Base-by-base conservation (phyloP, 169 alveolate genomes). In the Plasmodium vivax region DNA sequence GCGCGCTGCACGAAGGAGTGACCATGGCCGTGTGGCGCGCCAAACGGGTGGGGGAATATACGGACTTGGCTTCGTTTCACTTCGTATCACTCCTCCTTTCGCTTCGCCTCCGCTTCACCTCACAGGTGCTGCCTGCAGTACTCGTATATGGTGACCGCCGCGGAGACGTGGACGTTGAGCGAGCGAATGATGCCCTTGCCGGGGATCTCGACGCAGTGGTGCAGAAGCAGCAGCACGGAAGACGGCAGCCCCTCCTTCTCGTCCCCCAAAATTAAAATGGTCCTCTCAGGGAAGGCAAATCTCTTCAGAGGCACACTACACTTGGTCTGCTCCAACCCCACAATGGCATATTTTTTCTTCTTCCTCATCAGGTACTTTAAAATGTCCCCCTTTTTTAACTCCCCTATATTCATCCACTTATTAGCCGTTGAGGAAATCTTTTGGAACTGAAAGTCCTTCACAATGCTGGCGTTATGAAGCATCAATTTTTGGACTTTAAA, bases 171-270 rank as follows among this genome's bases (percentile, higher is more conserved):
- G 41, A 98, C 99, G 91, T 98, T 98, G n/a, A 98, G 96, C n/a
- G 98, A 97, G 62, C 99, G 95, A 0, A 98, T 96, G 74, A 97
- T 87, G n/a, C 99, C 99, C 87, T 96, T 96, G 75, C 98, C 98
- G 16, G 99, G 99, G n/a, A 98, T 98, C 85, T 98, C 99, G 27
- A 98, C 93, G 91, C 99, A 98, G 74, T 96, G 92, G 94, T 98
- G 98, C 10, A 97, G 82, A n/a, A 97, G 91, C 30, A 96, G 92
- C 47, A 97, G 92, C 72, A 98, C 95, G 47, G 97, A 97, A 27
- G 98, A 96, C 10, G 99, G 99, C 73, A 98, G 93, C n/a, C 99
- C 99, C 84, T 97, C 98, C 82, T 98, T 98, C 96, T 98, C 99
- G 34, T 97, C 98, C 2, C 99, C 99, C 32, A 98, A 90, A 79